A percentile compares a stretch with the other conserved stretches of the same genome.
Evolutionary conservation across 495 filamentous ascomycete genomes (phyloP).

Genomic region (Tuber brumale): DNA sequence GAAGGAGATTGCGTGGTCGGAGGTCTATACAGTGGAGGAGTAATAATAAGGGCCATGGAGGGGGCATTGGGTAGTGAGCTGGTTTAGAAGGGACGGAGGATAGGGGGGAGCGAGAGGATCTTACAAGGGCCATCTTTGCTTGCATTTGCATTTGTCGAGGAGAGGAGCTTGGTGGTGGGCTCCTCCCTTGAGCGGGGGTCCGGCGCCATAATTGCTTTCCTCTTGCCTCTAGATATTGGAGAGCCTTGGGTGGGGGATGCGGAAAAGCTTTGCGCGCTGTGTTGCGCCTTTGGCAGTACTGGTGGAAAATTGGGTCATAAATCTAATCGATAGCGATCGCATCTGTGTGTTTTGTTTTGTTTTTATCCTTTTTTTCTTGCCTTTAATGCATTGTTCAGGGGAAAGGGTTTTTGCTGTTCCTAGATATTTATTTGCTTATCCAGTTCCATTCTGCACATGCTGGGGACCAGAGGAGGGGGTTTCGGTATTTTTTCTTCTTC

Average conservation of each 20-base stretch:
- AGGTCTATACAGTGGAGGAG: background rate
- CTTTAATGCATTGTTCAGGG: conserved; percentile 19
- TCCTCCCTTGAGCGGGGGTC: conserved; percentile 22
- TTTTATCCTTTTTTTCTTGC: conserved; percentile 12
- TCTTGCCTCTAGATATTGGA: conserved; percentile 25
- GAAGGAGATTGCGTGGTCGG: background rate
- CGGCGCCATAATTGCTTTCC: conserved; percentile 23
- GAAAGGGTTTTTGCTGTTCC: conserved; percentile 15
- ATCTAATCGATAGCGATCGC: conserved; percentile 25
- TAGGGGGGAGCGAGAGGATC: conserved; percentile 7
- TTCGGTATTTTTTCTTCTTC: conserved; percentile 6
- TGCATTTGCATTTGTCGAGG: conserved; percentile 28
- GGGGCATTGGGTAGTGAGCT: conserved; percentile 9
- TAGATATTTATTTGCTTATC: conserved; percentile 6
- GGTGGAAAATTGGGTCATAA: conserved; percentile 19
- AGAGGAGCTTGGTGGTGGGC: conserved; percentile 17
- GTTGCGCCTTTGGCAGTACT: background rate
- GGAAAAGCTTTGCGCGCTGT: conserved; percentile 34
- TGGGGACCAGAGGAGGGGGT: conserved; percentile 16
- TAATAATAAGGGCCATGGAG: background rate
- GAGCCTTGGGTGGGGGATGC: conserved; percentile 12
- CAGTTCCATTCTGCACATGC: conserved; percentile 16
- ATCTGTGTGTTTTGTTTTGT: conserved; percentile 5
- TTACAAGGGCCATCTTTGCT: conserved; percentile 30
- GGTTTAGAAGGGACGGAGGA: conserved; percentile 2